Base-by-base conservation (phyloP, 129 eudicot species). In the Dittrichia graveolens region DNA sequence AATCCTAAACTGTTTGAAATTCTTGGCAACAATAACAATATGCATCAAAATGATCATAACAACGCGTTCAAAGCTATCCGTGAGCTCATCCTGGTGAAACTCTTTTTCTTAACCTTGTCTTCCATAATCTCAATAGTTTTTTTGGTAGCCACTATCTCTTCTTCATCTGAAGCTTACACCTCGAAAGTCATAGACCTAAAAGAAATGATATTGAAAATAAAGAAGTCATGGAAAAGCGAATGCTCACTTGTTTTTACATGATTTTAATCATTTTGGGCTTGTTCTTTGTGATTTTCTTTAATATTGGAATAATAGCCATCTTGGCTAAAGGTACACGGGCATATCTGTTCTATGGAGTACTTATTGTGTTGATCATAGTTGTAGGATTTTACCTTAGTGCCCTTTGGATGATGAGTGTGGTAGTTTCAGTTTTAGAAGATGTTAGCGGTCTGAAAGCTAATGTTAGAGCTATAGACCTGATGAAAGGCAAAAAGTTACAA, bases 381-480 rank as follows among this genome's bases (percentile, higher is more conserved):
- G 44, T 19, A 7, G 71, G 49, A 67, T 8, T 71, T 18, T 72
- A 71, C 34, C 8, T 47, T 18, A 47, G 58, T 5, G 53, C 72
- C 50, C 12, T 59, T 71, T 76, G 82, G 81, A 71, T 59, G 38
- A 45, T 76, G 71, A 76, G 75, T 49, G 4, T 77, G 7, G 71
- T 71, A 34, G 78, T 75, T 75, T 81, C 81, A 0, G 71, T 81
- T 7, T 16, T 81, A 7, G 84, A 81, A 70, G 71, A 73, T 9
- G 74, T 13, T 14, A 15, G 50, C 31, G 84, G 81, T 9, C 34
- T 50, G 54, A 66, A 71, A 52, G 72, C 85, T 2, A 65, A 76
- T 40, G 59, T 37, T 16, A 65, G 75, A 45, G 85, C 56, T 2
- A 5, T 6, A 35, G 71, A 71, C 54, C 66, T 81, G 16, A 58